A percentile compares a stretch with the other conserved stretches of the same genome.
phyloP scores from a whole-genome alignment of 306 rosid species.

The Luffa aegyptiaca region DNA sequence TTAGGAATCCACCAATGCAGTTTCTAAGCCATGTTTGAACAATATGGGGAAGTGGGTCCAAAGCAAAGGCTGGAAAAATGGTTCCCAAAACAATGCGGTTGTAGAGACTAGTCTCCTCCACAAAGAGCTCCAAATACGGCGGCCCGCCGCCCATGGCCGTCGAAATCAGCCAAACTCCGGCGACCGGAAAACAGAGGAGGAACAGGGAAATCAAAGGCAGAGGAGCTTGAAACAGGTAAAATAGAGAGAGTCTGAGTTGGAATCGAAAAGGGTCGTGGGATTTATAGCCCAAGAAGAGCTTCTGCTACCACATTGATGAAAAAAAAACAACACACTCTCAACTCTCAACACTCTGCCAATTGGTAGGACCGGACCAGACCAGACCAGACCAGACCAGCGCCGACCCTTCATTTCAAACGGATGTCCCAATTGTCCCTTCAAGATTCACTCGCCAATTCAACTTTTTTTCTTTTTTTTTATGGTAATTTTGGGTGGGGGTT shows the following conservation, averaged over 20 bases:
- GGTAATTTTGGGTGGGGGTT: neutral
- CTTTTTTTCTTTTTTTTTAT: neutral
- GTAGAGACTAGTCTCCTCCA: constrained; percentile 47
- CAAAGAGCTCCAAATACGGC: constrained; percentile 35
- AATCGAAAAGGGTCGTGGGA: neutral
- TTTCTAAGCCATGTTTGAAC: constrained; percentile 78
- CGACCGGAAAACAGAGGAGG: neutral
- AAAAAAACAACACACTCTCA: neutral
- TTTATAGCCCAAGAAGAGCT: neutral
- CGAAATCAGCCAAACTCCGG: neutral
- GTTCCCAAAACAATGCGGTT: constrained; percentile 52
- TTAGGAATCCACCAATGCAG: constrained; percentile 52
- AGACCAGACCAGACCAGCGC: neutral
- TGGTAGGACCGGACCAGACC: neutral
- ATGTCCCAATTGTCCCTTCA: neutral
- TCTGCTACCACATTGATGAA: neutral
- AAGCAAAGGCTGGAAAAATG: constrained; percentile 33
- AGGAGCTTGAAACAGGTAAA: neutral
- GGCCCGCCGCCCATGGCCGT: neutral
- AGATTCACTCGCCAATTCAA: neutral
- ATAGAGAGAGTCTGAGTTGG: neutral
- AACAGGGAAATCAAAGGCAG: neutral
- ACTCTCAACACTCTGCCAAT: neutral
- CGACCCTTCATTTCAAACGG: neutral
- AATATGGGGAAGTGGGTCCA: constrained; percentile 63